Conservation (phyloP, 768 basidiomycete genomes). For the Hemileccinum rubropunctum region DNA sequence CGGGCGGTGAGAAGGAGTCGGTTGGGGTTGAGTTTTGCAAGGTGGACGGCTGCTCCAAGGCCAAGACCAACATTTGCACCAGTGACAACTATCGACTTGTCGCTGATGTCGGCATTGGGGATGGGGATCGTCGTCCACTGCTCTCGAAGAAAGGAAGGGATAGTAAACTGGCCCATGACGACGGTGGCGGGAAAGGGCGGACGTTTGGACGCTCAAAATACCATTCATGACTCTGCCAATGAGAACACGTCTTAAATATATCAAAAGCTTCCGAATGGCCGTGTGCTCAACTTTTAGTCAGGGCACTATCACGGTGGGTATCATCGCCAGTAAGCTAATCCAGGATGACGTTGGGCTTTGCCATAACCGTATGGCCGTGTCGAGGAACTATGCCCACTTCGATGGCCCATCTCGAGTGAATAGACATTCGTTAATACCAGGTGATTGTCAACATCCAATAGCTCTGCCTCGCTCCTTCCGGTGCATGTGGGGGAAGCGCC, state of each 20-base stretch:
- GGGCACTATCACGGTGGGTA: no score
- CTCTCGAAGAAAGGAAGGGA: slow-evolving; percentile 20
- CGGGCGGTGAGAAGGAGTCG: slow-evolving; percentile 26
- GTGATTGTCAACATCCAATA: not conserved
- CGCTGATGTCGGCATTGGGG: slow-evolving; percentile 16
- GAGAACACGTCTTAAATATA: no score
- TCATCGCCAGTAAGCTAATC: no score
- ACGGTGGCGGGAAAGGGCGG: not conserved
- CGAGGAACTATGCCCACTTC: not conserved
- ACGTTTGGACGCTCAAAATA: no score
- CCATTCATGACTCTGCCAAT: no score
- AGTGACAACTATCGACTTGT: slow-evolving; percentile 24
- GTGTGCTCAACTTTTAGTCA: no score
- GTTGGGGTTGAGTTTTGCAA: slow-evolving; percentile 25
- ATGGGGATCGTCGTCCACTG: slow-evolving; percentile 29
- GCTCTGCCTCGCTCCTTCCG: not conserved
- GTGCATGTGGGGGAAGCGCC: no score
- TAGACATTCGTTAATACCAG: not conserved
- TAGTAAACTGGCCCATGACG: slow-evolving; percentile 24
- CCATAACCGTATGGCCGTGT: not conserved
- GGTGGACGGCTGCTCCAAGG: slow-evolving; percentile 27
- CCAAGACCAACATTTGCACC: slow-evolving; percentile 31
- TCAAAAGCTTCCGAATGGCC: no score
- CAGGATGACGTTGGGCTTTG: no score
- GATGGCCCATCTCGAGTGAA: not conserved